phyloP scores from a whole-genome alignment of 441 rosid genomes.

The Viola pubescens region DNA sequence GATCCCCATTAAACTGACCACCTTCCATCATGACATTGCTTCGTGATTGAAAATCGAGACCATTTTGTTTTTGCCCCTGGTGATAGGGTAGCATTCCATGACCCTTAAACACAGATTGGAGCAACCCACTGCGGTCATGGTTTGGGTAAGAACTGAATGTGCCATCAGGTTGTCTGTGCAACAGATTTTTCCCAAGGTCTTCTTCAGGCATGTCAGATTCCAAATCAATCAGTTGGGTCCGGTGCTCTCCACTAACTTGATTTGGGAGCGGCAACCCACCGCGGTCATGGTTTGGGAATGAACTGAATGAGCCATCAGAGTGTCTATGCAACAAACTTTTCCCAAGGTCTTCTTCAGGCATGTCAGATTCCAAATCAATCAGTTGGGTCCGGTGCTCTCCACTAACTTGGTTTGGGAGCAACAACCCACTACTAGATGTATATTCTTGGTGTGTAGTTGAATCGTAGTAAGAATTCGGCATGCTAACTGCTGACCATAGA shows the following conservation, averaged over 20 bases:
- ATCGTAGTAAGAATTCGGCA: conserved; percentile 42
- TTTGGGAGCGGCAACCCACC: conserved; percentile 52
- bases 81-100: conserved; percentile 42
- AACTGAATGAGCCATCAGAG: conserved; percentile 43
- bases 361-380: conserved; percentile 48
- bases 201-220: conserved; percentile 44
- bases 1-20: conserved; percentile 49
- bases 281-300: conserved; percentile 55
- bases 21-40: conserved; percentile 42
- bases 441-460: conserved; percentile 43
- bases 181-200: conserved; percentile 36
- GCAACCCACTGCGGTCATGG: conserved; percentile 69
- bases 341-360: conserved; percentile 35
- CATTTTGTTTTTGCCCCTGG: conserved; percentile 46
- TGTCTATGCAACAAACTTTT: conserved; percentile 49
- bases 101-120: conserved; percentile 73
- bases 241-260: conserved; percentile 39
- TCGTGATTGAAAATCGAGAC: conserved; percentile 38
- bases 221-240: conserved; percentile 44
- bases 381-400: conserved; percentile 37
- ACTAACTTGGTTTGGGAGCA: conserved; percentile 42
- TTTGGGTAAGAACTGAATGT: conserved; percentile 53
- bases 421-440: conserved; percentile 36
- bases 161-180: conserved; percentile 45
- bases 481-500: conserved; percentile 55